Evolutionary conservation across 1,284 basidiomycete genomes (phyloP).

Genomic region (Cutaneotrichosporon dermatis): DNA sequence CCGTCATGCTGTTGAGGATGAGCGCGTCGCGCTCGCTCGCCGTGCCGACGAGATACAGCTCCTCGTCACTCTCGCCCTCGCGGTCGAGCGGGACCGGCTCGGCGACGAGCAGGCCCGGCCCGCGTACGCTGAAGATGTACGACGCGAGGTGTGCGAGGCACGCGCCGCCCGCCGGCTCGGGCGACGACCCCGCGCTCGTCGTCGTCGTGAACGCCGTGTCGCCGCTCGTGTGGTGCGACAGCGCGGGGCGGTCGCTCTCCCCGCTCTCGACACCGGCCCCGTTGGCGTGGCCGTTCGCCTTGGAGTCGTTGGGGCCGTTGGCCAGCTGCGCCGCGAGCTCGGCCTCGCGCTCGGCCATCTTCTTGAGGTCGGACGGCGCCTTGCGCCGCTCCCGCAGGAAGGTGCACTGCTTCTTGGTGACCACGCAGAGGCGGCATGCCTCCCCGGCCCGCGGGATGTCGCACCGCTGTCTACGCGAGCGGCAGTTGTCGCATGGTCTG

Average conservation of each 20-base stretch:
- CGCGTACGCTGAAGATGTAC: neutral
- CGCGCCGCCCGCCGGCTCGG: neutral
- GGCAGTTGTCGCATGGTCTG: slow-evolving; percentile 6
- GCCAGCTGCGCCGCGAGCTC: neutral
- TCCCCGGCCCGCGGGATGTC: slow-evolving; percentile 1
- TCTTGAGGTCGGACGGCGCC: slow-evolving; percentile 2
- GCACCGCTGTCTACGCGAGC: slow-evolving; percentile 1
- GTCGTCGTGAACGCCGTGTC: neutral
- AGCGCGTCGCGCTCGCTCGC: slow-evolving; percentile 5
- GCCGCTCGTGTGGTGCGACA: neutral
- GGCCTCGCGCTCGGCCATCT: neutral
- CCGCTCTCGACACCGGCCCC: no score
- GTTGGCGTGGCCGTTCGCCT: neutral
- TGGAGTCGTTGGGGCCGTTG: neutral
- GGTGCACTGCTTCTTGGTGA: slow-evolving; percentile 5
- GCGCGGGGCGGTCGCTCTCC: neutral
- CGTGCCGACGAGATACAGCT: slow-evolving; percentile 44
- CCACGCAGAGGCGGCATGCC: slow-evolving; percentile 2
- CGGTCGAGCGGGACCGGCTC: slow-evolving; percentile 64
- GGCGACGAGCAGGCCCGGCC: slow-evolving; percentile 21
- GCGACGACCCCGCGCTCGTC: neutral
- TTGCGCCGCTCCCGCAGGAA: slow-evolving; percentile 2
- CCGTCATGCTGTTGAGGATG: slow-evolving; percentile 4
- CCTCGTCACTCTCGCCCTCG: slow-evolving; percentile 81
- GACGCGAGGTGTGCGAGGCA: neutral